Base-by-base conservation (phyloP, 306 rosid genomes). In the Abrus precatorius region DNA sequence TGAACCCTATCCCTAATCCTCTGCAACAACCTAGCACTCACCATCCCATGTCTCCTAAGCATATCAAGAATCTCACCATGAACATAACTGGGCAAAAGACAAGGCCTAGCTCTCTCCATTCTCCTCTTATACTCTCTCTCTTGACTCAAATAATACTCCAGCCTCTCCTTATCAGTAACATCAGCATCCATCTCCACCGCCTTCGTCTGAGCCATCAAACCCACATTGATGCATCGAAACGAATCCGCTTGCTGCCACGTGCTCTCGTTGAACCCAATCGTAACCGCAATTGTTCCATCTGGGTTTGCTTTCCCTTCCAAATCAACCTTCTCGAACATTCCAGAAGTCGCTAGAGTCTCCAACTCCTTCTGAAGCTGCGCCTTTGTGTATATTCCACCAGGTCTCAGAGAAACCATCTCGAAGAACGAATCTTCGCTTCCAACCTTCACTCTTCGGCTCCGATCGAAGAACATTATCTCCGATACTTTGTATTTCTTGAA, bases 271-370 rank as follows among this genome's bases (percentile, higher is more conserved):
- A 91, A 95, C 0, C 91, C 83, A 11, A 95, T 89, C 1, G 89
- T 93, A 4, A 95, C 73, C 0, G 82, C 93, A 0, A 95, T 11
- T 1, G 92, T 83, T 14, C 99, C 99, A 61, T 95, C 98, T 0
- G 98, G 50, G n/a, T 92, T 93, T 3, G 99, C 91, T 67, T 91
- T 93, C 60, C 97, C 98, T 73, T 95, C 98, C 86, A 95, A 57
- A 68, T 95, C 97, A 6, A 95, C 99, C 86, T 93, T 95, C 88
- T 93, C 98, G 76, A 95, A 95, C 99, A 95, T 95, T 49, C 99
- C 99, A 52, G 97, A 93, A n/a, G 90, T 87, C 3, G 93, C 93
- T 0, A 95, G 85, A 20, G 84, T 76, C 56, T 95, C 99, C 2
- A 95, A 89, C 89, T 95, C 98, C 66, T 91, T 95, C 87, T 90